Conservation (phyloP, 306 rosid species). For the Neltuma alba region DNA sequence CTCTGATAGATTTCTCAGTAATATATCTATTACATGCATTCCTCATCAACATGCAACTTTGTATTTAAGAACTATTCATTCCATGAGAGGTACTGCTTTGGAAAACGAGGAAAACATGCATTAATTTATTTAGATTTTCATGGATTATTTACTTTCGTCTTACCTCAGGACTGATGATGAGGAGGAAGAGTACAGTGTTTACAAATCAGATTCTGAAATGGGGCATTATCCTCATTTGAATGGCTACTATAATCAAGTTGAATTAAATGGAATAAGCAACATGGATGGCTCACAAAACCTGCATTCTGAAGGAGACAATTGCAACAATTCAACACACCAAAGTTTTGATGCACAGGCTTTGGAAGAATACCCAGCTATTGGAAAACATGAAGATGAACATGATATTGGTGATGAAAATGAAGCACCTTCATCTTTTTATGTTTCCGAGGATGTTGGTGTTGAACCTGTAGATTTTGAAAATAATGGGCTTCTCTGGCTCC, state of each 20-base stretch:
- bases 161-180: slow-evolving; percentile 74
- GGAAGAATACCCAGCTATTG: slow-evolving; percentile 46
- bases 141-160: slow-evolving; percentile 41
- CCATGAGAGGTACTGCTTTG: slow-evolving; percentile 1
- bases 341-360: slow-evolving; percentile 56
- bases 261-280: slow-evolving; percentile 58
- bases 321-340: slow-evolving; percentile 44
- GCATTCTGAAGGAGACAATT: slow-evolving; percentile 58
- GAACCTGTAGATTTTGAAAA: slow-evolving; percentile 96
- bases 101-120: neutral
- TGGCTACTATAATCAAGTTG: slow-evolving; percentile 61
- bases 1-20: neutral
- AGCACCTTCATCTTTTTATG: slow-evolving; percentile 64
- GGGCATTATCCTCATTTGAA: slow-evolving; percentile 57
- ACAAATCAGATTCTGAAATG: slow-evolving; percentile 56
- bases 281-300: slow-evolving; percentile 51
- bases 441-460: slow-evolving; percentile 52
- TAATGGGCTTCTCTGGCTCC: slow-evolving; percentile 95
- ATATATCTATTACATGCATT: slow-evolving; percentile 4
- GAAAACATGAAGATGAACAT: slow-evolving; percentile 59
- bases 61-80: slow-evolving; percentile 17
- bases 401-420: slow-evolving; percentile 68
- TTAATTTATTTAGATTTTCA: slow-evolving; percentile 26
- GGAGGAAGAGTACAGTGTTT: slow-evolving; percentile 63
- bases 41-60: slow-evolving; percentile 8